Evolutionary conservation across 2,329 filamentous ascomycete species (phyloP).

Genomic region (Alternaria sp.): DNA sequence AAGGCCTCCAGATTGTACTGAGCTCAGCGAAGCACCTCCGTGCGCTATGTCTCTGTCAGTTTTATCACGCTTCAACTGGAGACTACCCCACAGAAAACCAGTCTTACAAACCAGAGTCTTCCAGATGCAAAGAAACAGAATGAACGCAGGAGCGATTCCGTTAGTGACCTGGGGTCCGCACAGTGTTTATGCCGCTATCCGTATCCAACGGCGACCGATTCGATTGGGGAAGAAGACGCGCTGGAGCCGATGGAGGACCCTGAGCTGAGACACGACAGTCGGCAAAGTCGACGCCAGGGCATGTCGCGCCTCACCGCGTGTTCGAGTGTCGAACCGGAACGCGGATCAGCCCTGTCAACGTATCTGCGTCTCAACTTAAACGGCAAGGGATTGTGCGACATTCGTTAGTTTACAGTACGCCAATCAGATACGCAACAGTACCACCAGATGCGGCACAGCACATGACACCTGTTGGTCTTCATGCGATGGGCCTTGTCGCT

Average conservation of each 20-base stretch:
- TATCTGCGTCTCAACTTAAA: neutral
- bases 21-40: neutral
- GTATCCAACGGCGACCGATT: neutral
- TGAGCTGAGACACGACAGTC: neutral
- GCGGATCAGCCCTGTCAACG: neutral
- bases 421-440: conserved; percentile 1
- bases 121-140: neutral
- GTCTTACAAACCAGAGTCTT: neutral
- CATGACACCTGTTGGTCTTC: conserved; percentile 3
- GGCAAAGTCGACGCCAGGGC: neutral
- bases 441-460: conserved; percentile 3
- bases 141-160: neutral
- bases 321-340: neutral
- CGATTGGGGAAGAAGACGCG: neutral
- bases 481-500: conserved; percentile 4
- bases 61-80: neutral
- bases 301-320: neutral
- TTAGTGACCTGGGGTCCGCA: neutral
- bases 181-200: conserved; percentile 1
- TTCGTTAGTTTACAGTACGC: neutral
- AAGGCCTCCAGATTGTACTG: neutral
- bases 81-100: neutral
- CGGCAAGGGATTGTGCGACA: conserved; percentile 4
- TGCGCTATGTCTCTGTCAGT: neutral
- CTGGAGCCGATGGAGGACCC: neutral